Evolutionary conservation across 2,329 filamentous ascomycete species (phyloP).

Genomic region (Fusarium sp.): DNA sequence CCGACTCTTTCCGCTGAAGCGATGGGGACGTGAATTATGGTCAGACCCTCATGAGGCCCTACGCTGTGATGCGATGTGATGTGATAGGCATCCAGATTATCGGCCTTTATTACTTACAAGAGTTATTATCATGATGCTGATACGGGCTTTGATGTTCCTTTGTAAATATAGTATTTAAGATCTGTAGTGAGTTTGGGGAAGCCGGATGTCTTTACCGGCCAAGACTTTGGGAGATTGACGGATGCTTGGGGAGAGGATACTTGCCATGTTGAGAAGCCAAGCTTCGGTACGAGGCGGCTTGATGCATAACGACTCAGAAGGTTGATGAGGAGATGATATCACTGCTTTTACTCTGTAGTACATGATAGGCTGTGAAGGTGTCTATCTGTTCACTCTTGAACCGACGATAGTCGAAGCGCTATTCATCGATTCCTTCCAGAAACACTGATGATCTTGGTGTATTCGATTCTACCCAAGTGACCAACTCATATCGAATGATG

Average conservation of each 20-base stretch:
- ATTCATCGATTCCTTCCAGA: not conserved
- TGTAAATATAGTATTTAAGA: not conserved
- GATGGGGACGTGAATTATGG: not conserved
- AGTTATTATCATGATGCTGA: not conserved
- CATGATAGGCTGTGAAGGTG: not conserved
- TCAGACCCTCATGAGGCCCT: slow-evolving; percentile 11
- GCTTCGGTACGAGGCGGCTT: slow-evolving; percentile 3
- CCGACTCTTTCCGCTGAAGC: slow-evolving; percentile 31
- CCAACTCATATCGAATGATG: not conserved
- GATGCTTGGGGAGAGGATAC: slow-evolving; percentile 20
- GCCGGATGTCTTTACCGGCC: slow-evolving; percentile 5
- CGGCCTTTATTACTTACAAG: not conserved
- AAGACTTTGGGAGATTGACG: slow-evolving; percentile 21
- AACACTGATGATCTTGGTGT: slow-evolving; percentile 4
- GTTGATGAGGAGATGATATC: not conserved
- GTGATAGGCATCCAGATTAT: not conserved
- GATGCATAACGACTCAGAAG: slow-evolving; percentile 12
- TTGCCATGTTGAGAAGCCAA: slow-evolving; percentile 30
- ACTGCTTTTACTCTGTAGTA: not conserved
- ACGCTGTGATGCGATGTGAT: not conserved
- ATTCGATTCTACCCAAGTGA: not conserved
- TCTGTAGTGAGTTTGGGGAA: not conserved
- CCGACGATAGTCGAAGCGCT: not conserved
- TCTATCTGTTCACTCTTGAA: not conserved
- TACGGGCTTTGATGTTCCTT: not conserved